Percentiles rank a stretch among this genome's conserved stretches.
These are phyloP conservation scores for Hypoxylon sp. DNA, from an alignment of 2,329 filamentous ascomycete species.

Conservation along the genomic window DNA sequence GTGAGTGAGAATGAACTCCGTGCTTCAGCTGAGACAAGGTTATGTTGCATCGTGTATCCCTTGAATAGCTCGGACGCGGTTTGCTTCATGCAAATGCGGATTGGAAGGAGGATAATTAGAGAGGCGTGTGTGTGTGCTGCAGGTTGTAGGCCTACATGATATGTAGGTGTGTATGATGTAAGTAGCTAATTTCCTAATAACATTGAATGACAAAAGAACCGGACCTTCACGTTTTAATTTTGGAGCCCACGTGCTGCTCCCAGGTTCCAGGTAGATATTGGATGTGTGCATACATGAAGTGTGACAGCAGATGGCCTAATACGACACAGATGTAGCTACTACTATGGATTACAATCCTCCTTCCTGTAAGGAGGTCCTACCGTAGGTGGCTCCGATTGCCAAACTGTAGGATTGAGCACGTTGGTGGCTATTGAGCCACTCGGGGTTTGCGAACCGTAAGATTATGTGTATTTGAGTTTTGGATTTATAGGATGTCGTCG, in stretches of 20 bases:
- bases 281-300: background rate
- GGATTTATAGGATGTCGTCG: constrained; percentile 1
- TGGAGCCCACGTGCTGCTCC: constrained; percentile 5
- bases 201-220: background rate
- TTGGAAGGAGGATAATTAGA: background rate
- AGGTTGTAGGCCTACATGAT: background rate
- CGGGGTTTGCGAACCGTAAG: background rate
- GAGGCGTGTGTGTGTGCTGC: background rate
- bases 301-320: background rate
- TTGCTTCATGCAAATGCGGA: background rate
- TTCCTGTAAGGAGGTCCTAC: background rate
- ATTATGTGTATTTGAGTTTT: background rate
- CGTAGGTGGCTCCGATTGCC: background rate
- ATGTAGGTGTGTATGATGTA: background rate
- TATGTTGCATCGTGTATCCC: constrained; percentile 17
- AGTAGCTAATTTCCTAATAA: background rate
- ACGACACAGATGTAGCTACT: background rate
- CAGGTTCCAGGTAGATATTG: background rate
- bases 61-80: background rate
- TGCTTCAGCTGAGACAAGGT: constrained; percentile 22
- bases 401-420: background rate
- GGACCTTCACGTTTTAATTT: background rate
- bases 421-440: constrained; percentile 3
- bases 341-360: no score
- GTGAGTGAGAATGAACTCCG: background rate